Evolutionary conservation across 148 eudicot genomes (phyloP).

Genomic region (Rhododendron henanense): DNA sequence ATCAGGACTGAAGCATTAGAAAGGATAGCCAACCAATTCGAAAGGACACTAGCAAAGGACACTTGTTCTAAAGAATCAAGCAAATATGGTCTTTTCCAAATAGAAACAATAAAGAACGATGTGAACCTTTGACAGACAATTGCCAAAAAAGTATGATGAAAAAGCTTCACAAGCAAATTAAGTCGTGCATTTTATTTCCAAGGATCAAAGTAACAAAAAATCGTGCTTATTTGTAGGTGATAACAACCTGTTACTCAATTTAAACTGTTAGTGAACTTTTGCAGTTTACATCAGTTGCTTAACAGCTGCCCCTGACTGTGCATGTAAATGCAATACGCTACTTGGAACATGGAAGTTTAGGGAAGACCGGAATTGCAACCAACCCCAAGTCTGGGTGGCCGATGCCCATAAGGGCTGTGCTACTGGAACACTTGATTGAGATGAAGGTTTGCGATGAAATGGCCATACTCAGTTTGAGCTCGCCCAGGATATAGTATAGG

Average conservation of each 20-base stretch:
- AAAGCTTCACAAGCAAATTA: neutral
- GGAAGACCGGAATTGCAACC: neutral
- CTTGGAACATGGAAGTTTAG: neutral
- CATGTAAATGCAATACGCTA: neutral
- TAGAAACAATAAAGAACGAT: neutral
- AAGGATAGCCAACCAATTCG: neutral
- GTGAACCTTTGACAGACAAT: neutral
- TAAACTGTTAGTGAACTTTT: neutral
- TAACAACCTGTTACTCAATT: neutral
- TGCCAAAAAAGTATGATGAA: neutral
- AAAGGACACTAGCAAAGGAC: neutral
- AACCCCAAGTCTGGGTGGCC: neutral
- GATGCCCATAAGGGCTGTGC: neutral
- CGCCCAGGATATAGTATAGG: neutral
- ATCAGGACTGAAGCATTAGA: slow-evolving; percentile 15
- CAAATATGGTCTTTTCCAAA: neutral
- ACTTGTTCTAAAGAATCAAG: neutral
- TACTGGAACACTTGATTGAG: neutral
- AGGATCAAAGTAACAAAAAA: neutral
- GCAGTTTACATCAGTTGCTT: neutral
- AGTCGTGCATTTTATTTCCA: neutral
- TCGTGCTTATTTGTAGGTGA: neutral
- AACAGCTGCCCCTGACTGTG: neutral
- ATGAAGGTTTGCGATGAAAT: neutral
- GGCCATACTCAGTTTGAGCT: neutral